Evolutionary conservation across 495 filamentous ascomycete genomes (phyloP), one percentile per base, ranked within the genome.

Genomic region (Tricharina praecox): DNA sequence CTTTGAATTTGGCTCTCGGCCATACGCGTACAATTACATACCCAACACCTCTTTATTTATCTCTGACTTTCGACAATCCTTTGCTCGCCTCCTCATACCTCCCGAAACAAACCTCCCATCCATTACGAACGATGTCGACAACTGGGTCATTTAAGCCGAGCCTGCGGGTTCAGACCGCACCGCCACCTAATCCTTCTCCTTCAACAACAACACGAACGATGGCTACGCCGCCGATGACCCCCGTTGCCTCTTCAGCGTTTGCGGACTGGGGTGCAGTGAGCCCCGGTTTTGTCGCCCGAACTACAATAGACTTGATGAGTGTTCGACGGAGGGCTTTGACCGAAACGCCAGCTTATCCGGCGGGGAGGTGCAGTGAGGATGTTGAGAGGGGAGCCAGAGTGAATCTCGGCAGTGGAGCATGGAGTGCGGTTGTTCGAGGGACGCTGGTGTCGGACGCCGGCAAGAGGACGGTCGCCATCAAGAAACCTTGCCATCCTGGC

Each of bases 361-460:
- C 18, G 8, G 34, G 34, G 4, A 18, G 8, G 4, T 37, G 16
- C 34, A 37, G 8, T 4, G 34, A 37, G 16, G 34, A 37, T 18
- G 15, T 37, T 4, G 9, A 37, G 16, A 11, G 34, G 9, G 34
- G 34, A 5, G 5, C 34, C 9, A 37, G 16, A 11, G 16, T 37
- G 4, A 11, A 18, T 4, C 51, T 60, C 23, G 57, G 57, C 16
- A 45, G 38, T 21, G 57, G 57, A 5, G 57, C 50, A 15, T 60
- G 57, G 57, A 53, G 56, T 5, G 23, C 9, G 16, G 57, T 60
- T 0, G 30, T 35, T 1, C 25, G 43, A 2, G 43, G 43, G 8
- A 19, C 24, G 1, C 20, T 46, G 43, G 16, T 5, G 18, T 45
- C 47, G 19, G 32, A 33, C 10, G 35, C 43, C n/a, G 35, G 21